phyloP scores from a whole-genome alignment of 2,329 filamentous ascomycete species.

The Orbilia blumenaviensis region DNA sequence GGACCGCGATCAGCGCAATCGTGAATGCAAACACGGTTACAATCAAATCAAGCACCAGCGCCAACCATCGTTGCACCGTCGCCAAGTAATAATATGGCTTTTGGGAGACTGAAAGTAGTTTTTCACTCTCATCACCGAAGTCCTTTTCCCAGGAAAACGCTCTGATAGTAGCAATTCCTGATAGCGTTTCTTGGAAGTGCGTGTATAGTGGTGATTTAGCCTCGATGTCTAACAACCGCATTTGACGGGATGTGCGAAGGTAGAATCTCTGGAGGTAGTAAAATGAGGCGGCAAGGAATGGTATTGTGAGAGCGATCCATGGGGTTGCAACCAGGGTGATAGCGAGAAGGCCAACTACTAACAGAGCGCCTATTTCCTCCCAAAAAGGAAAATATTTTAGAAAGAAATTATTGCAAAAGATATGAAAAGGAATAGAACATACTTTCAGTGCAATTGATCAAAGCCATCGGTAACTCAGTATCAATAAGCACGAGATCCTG shows the following conservation, averaged over 20 bases:
- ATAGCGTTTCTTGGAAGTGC: slow-evolving; percentile 59
- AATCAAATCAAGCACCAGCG: slow-evolving; percentile 61
- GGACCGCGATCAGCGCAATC: slow-evolving; percentile 60
- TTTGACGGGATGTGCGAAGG: slow-evolving; percentile 63
- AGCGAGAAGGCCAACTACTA: slow-evolving; percentile 24
- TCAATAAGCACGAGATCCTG: slow-evolving; percentile 60
- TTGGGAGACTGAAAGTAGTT: slow-evolving; percentile 60
- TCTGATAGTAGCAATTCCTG: slow-evolving; percentile 54
- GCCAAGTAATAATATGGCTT: slow-evolving; percentile 60
- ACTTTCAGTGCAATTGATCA: slow-evolving; percentile 40
- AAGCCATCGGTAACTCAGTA: slow-evolving; percentile 59
- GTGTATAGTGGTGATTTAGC: slow-evolving; percentile 62
- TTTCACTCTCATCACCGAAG: slow-evolving; percentile 38
- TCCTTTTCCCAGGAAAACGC: slow-evolving; percentile 53
- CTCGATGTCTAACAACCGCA: slow-evolving; percentile 63
- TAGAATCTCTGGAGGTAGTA: slow-evolving; percentile 61
- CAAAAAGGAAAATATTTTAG: neutral
- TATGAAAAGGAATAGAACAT: neutral
- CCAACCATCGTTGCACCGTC: slow-evolving; percentile 61
- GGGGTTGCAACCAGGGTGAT: slow-evolving; percentile 44
- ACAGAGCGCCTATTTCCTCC: neutral
- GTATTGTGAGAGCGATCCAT: slow-evolving; percentile 58
- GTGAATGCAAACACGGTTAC: slow-evolving; percentile 61
- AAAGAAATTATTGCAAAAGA: neutral
- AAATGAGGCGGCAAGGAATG: slow-evolving; percentile 56